phyloP scores from a whole-genome alignment of 208 protist genomes.

The Vickermania spadyakhi region DNA sequence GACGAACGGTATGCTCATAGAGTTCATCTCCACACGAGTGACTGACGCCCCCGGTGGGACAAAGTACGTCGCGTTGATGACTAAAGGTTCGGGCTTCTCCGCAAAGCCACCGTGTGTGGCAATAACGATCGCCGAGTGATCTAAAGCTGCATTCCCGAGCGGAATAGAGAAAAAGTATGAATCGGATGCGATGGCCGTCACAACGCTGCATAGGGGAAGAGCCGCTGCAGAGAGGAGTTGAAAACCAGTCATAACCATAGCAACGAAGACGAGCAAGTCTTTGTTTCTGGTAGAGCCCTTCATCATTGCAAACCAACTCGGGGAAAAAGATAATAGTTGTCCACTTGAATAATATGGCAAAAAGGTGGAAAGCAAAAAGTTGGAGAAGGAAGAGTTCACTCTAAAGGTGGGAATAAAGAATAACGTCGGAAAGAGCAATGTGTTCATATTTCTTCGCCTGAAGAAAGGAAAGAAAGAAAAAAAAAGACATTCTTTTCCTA shows the following conservation, averaged over 20 bases:
- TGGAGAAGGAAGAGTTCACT: too few relatives aligned
- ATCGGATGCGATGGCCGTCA: not conserved
- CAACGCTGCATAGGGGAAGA: not conserved
- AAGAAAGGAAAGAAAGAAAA: too few relatives aligned
- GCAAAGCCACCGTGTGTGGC: conserved; percentile 7
- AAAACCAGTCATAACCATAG: not conserved
- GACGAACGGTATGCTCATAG: conserved; percentile 40
- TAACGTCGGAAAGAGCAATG: too few relatives aligned
- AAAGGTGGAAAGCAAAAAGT: too few relatives aligned
- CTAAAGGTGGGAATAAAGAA: too few relatives aligned
- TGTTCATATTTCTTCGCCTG: too few relatives aligned
- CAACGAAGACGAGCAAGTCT: too few relatives aligned
- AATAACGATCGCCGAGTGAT: not conserved
- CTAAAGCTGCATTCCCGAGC: not conserved
- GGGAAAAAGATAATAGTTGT: too few relatives aligned
- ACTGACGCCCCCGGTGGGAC: conserved; percentile 20
- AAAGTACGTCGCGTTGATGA: conserved; percentile 49
- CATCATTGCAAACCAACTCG: too few relatives aligned
- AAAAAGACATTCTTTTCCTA: too few relatives aligned
- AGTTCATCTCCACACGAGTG: conserved; percentile 27
- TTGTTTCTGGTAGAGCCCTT: too few relatives aligned
- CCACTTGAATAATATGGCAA: too few relatives aligned
- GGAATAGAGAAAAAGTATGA: not conserved
- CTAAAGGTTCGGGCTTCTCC: conserved; percentile 21
- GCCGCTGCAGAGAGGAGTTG: not conserved